Base-by-base conservation (phyloP, 2,329 filamentous ascomycete species). In the Cordyceps militaris region DNA sequence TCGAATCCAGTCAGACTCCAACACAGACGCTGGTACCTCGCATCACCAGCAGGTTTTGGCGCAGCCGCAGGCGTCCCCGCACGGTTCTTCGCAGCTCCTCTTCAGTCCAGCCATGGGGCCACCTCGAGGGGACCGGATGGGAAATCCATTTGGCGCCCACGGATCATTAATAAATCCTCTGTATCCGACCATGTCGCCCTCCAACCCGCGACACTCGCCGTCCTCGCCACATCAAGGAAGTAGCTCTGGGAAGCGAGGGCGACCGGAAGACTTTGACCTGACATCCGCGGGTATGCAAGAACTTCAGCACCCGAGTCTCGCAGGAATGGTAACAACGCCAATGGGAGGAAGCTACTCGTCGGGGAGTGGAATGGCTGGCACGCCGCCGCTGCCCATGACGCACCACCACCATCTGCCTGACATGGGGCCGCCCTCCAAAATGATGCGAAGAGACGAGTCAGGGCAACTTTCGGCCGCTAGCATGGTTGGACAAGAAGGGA, bases 401-500 rank as follows among this genome's bases (percentile, higher is more conserved):
- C 74, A 93, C 66, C 91, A 96, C 66, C 89, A 92, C 65, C 86
- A 87, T 43, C 79, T 92, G 38, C 89, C 90, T 50, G 85, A 90
- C 63, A 85, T 88, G 61, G 84, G 83, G 11, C 84, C 85, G 23
- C 83, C 87, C 19, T 79, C 81, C 54, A 88, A 89, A 72, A 79
- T 88, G 73, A 79, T 85, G 74, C 78, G 84, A 63, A 77, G 83
- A 66, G 80, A 84, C 65, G 79, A 80, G 40, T 67, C 74, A 63
- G 69, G 71, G 63, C 55, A 57, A 13, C 73, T 83, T 74, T 76
- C 88, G 9, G 87, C 88, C 32, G 88, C 89, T n/a, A 94, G 87
- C 66, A 86, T 96, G 47, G 90, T 96, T 53, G 91, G 91, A 43
- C 86, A 91, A 68, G 85, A 82, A 44, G 91, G 91, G 51, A 96